Base-by-base conservation (phyloP, 176 grass and related monocot species). In the Ensete glaucum region DNA sequence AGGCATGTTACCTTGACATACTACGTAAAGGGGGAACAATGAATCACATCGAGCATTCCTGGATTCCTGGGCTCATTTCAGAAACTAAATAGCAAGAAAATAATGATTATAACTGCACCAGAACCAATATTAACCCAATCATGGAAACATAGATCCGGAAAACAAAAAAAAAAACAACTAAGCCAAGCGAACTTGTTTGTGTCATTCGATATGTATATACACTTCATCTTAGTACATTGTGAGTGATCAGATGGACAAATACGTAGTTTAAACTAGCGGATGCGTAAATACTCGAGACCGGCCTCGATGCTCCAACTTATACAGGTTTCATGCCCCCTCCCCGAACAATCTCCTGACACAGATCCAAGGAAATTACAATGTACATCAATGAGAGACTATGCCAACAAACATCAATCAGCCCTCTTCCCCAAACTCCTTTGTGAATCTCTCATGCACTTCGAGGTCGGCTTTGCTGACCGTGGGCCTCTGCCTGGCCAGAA, bases 401-500 rank as follows among this genome's bases (percentile, higher is more conserved):
- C 20, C 43, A 22, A 21, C 67, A 49, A 70, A n/a, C 50, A 59
- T 9, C 54, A 78, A 73, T 99, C 73, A 99, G 8, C 96, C 96
- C 83, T 99, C 96, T 81, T 99, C 91, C 0, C 96, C 96, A 0
- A 99, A 99, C 86, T 99, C 96, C 73, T 89, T 91, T 0, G 96
- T 99, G 85, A 99, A 99, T 83, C 83, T 94, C 82, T 99, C 95
- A 0, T 99, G 96, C 82, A 99, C 91, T 72, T 99, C 91, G 3
- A 99, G 82, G 55, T 99, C 96, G 49, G 93, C 83, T 74, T 95
- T 94, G 86, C 96, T 89, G 2, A 99, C 96, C 2, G 90, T 99
- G 0, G 96, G 96, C 48, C 88, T 88, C 86, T 99, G 96, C 78
- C 88, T 88, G 5, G 88, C 83, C 0, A 99, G 78, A 24, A 99